A percentile compares a stretch with the other conserved stretches of the same genome.
Conservation (phyloP, 352 stramenopile genomes). For the Phytophthora multivora region DNA sequence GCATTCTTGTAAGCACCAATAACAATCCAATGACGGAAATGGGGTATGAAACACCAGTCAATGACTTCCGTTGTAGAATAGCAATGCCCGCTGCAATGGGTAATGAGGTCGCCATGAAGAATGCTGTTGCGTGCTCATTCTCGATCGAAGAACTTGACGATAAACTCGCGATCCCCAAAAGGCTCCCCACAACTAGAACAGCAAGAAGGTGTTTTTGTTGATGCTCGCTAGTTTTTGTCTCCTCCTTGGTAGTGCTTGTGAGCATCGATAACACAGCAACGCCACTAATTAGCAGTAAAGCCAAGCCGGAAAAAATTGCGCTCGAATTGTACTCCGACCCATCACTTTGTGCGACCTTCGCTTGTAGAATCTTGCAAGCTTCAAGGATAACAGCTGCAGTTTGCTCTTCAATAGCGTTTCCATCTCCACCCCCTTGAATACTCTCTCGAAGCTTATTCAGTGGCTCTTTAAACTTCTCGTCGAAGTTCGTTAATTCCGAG, state of each 20-base stretch:
- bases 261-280: constrained; percentile 18
- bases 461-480: constrained; percentile 29
- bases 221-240: background rate
- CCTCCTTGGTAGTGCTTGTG: constrained; percentile 2
- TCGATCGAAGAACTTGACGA: constrained; percentile 89
- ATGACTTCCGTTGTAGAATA: constrained; percentile 20
- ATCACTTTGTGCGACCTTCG: constrained; percentile 60
- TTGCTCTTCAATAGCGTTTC: constrained; percentile 5
- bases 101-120: constrained; percentile 72
- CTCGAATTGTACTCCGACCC: constrained; percentile 75
- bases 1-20: constrained; percentile 54
- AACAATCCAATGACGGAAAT: constrained; percentile 30
- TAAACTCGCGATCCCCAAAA: constrained; percentile 63
- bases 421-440: constrained; percentile 6
- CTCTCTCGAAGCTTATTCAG: constrained; percentile 22
- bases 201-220: background rate
- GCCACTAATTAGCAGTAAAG: constrained; percentile 40
- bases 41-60: background rate
- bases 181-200: constrained; percentile 23
- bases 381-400: constrained; percentile 25
- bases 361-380: constrained; percentile 56
- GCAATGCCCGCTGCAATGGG: constrained; percentile 30
- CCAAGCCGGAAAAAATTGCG: constrained; percentile 44
- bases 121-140: constrained; percentile 87
- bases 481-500: constrained; percentile 31